A percentile compares a stretch with the other conserved stretches of the same genome.
Conservation (phyloP, 2,329 filamentous ascomycete genomes). For the Aschersonia sp. region DNA sequence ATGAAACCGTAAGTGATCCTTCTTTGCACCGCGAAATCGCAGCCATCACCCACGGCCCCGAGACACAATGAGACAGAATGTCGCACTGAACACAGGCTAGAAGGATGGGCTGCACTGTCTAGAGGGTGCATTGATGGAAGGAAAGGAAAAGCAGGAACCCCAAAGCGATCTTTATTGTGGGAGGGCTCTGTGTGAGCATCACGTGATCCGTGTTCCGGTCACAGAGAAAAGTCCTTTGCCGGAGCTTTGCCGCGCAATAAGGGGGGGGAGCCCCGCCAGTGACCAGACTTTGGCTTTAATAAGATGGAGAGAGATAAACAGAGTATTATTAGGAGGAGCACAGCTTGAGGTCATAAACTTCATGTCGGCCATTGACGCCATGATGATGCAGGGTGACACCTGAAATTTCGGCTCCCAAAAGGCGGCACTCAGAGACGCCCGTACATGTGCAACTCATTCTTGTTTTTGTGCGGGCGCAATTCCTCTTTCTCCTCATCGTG, state of each 20-base stretch:
- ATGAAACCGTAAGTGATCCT: conserved; percentile 32
- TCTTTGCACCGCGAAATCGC: conserved; percentile 47
- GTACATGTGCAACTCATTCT: neutral
- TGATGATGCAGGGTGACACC: too few relatives aligned
- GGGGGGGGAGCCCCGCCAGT: too few relatives aligned
- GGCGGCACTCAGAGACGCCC: neutral
- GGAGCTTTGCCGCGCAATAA: too few relatives aligned
- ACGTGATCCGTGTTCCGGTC: too few relatives aligned
- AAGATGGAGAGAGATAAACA: too few relatives aligned
- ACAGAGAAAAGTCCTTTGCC: too few relatives aligned
- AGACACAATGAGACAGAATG: conserved; percentile 50
- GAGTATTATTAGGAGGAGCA: too few relatives aligned
- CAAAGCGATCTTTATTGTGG: neutral
- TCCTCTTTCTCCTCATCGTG: conserved; percentile 1
- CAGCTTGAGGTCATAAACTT: too few relatives aligned
- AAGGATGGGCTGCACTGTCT: conserved; percentile 78
- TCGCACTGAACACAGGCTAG: conserved; percentile 37
- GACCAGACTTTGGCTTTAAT: too few relatives aligned
- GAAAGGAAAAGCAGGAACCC: conserved; percentile 9
- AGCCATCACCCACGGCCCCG: conserved; percentile 46
- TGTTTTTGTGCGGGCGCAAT: neutral
- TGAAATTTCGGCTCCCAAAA: too few relatives aligned
- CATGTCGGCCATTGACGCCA: too few relatives aligned
- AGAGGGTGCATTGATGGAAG: conserved; percentile 51
- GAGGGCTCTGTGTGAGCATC: neutral